Evolutionary conservation across 1,284 basidiomycete species (phyloP).

Genomic region (Ceratobasidium sp.): DNA sequence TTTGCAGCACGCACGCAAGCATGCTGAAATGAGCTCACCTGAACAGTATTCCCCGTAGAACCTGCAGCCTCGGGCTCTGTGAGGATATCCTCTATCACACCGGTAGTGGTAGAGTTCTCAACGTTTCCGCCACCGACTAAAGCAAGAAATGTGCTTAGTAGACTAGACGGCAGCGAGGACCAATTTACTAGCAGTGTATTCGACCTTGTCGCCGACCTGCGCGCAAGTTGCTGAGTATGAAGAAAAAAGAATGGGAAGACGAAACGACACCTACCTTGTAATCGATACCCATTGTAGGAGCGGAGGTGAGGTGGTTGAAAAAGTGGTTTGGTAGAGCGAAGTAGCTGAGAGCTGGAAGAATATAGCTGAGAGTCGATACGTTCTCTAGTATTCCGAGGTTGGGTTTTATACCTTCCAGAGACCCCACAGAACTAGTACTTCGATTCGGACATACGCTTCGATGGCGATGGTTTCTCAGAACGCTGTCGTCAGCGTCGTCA

Average conservation of each 20-base stretch:
- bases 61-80: constrained; percentile 55
- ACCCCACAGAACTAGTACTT: constrained; percentile 1
- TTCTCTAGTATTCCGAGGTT: neutral
- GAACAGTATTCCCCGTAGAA: constrained; percentile 20
- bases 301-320: no score
- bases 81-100: constrained; percentile 58
- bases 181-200: constrained; percentile 31
- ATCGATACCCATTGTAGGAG: neutral
- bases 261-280: neutral
- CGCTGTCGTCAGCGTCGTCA: constrained; percentile 1
- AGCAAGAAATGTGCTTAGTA: neutral
- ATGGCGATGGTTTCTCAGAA: no score
- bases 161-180: no score
- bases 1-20: no score
- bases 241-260: neutral
- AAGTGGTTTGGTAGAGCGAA: neutral
- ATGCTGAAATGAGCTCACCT: neutral
- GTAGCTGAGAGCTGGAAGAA: neutral
- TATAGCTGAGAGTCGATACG: no score
- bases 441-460: neutral
- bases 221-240: neutral
- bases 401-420: constrained; percentile 14
- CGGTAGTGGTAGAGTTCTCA: constrained; percentile 55
- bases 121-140: constrained; percentile 52
- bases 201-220: constrained; percentile 29